Evolutionary conservation across 352 stramenopile genomes (phyloP), one percentile per base, ranked within the genome.

Genomic region (Elongisporangium senticosum): DNA sequence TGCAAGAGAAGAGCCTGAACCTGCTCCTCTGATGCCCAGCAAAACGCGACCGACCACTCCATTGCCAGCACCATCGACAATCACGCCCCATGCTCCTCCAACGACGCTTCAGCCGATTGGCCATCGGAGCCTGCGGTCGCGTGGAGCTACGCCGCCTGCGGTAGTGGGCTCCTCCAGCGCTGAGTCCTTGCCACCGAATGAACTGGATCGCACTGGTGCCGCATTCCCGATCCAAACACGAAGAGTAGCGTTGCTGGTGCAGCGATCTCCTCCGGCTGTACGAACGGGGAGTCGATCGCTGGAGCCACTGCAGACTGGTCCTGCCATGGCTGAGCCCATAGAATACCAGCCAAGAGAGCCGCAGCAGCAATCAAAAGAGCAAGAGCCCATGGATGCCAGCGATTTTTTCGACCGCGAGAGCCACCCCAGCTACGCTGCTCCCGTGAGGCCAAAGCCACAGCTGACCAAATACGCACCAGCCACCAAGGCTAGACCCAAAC

Each of bases 401-500:
- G 26, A 49, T 48, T 55, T 21, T 19, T 59, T 54, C 51, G 40
- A 15, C 57, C 50, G 10, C 14, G 21, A 43, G 21, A 57, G 7
- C 59, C 59, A 43, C 10, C 56, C 19, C 21, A 56, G n/a, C 51
- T 62, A 19, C 33, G 33, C 23, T 39, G 63, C 14, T 49, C 56
- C 6, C 22, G 52, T 15, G 63, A 71, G 15, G 67, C 52, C 22
- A 63, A 64, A 43, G 40, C 61, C 67, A 11, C 66, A 71, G 47
- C 64, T 67, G n/a, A 53, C 63, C 37, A 28, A 67, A 65, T 21
- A 55, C 21, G n/a, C 52, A 48, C 17, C 51, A 66, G 10, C 19
- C 48, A 40, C 11, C 51, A 61, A 20, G 58, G 55, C 13, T 53
- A 66, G 37, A 83, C 20, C 59, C 3, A 87, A 84, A 56, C 63